Percentiles rank a stretch among this genome's conserved stretches.
Conservation (phyloP, 2,329 filamentous ascomycete genomes). For the Aspergillus fructus region DNA sequence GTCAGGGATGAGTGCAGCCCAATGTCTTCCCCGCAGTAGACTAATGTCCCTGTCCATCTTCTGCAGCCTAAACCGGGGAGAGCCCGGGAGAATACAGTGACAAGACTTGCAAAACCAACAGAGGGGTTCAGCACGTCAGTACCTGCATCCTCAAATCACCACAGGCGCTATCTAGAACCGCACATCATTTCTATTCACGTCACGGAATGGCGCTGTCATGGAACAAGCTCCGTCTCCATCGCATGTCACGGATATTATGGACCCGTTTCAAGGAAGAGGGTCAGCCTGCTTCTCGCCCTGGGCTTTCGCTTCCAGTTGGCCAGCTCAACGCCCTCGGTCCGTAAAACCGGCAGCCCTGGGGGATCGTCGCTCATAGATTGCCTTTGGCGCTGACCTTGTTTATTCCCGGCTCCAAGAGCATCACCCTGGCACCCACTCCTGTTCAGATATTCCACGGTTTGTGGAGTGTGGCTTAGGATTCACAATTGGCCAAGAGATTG, state of each 20-base stretch:
- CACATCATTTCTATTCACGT: constrained; percentile 29
- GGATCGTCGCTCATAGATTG: constrained; percentile 2
- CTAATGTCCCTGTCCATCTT: too few relatives aligned
- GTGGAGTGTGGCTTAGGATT: constrained; percentile 1
- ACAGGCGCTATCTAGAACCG: not conserved
- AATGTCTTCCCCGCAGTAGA: too few relatives aligned
- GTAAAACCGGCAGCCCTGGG: constrained; percentile 18
- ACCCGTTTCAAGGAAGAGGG: constrained; percentile 11
- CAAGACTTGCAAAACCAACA: too few relatives aligned
- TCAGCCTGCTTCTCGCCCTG: not conserved
- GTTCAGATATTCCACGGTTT: not conserved
- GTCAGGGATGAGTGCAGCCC: too few relatives aligned
- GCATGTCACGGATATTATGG: not conserved
- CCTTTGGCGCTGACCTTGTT: not conserved
- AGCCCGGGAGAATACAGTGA: too few relatives aligned
- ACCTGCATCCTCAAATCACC: constrained; percentile 18
- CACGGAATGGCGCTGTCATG: constrained; percentile 19
- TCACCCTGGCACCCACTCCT: too few relatives aligned
- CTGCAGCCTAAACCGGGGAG: too few relatives aligned
- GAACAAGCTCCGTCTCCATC: constrained; percentile 11
- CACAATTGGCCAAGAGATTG: not conserved
- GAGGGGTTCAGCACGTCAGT: too few relatives aligned
- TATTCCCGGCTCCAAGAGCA: not conserved
- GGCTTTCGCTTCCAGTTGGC: not conserved
- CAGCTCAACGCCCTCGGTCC: constrained; percentile 18